Base-by-base conservation (phyloP, 257 asterid species). In the Parsonsia alboflavescens region DNA sequence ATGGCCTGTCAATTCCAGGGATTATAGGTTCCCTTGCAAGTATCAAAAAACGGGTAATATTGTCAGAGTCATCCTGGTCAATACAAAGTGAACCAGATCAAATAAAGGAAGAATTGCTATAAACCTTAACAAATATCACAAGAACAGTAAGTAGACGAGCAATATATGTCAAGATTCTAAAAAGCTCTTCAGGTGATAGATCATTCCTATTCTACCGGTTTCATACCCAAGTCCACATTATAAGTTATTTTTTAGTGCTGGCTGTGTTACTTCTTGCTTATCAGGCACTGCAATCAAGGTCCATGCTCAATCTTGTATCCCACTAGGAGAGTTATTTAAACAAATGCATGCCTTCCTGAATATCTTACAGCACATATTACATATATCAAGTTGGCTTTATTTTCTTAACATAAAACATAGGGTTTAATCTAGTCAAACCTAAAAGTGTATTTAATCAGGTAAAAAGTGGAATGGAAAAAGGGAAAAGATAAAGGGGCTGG, bases 41-140 rank as follows among this genome's bases (percentile, higher is more conserved):
- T 84, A 92, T 90, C 80, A 95, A 86, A 84, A 86, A 95, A 52
- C 98, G 89, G 76, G 97, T 90, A 30, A 95, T 69, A 79, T 90
- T 95, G 81, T 85, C 88, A 28, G 84, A 74, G 54, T 88, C 83
- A 59, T 95, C 99, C 99, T 95, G 94, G 84, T 78, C 66, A 79
- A 64, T 56, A 73, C 71, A 81, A 59, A 58, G 65, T 28, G 54
- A 56, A 53, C 26, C 54, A 70, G 68, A 48, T 56, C 76, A 82
- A 17, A 72, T 75, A 59, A 65, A 48, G 54, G 65, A 75, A 57
- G 50, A 22, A 56, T 6, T 21, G 48, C n/a, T 41, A 28, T 50
- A 56, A 44, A 70, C 36, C 19, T 22, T 62, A 74, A 65, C 54
- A 75, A 75, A 64, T 42, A 63, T 16, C 19, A 45, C 42, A 39